Evolutionary conservation across 1,139 yeast species (phyloP), one percentile per base, ranked within the genome.

Genomic region (Scheffersomyces insectosa): DNA sequence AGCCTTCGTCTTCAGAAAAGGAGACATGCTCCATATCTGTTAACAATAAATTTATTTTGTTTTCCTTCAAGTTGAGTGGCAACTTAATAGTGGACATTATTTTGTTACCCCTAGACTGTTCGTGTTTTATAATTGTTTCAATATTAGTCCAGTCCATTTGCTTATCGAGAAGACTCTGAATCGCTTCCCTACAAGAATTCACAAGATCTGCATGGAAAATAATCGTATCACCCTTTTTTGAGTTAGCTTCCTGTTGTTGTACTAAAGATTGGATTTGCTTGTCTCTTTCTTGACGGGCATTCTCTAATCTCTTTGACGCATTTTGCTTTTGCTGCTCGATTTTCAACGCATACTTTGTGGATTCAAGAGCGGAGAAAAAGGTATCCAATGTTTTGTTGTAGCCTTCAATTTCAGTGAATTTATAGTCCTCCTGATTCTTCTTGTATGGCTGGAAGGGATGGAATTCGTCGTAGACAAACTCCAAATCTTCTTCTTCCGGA

Each of bases 101-200:
- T 3, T 68, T 62, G 54, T 86, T 87, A 1, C 84, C 84, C 50
- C 84, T 78, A 2, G 71, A 65, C 54, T 88, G 84, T 55, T 91
- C 97, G 39, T 83, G 74, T 42, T 76, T 69, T 42, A 93, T 83
- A 43, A 85, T 68, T 50, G 85, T 82, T 59, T 87, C 97, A 47
- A 91, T 90, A 50, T 89, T 87, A 29, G 81, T 77, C 99, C 99
- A 93, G 60, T 93, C 98, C 91, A 89, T 88, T 51, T 89, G 95
- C 59, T 88, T 95, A 41, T 85, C 83, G 5, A 91, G 52, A 43
- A 88, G 66, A 1, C 70, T 70, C 46, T 83, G 85, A 7, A 93
- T 85, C 9, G 88, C 85, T 11, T 62, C 67, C 45, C 80, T 83
- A 38, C 95, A 90, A 23, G 80, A 80, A 42, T 86, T 93, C 3